Percentiles rank a stretch among this genome's conserved stretches.
Conservation (phyloP, 2,329 filamentous ascomycete genomes). For the Calonectria pteridis region DNA sequence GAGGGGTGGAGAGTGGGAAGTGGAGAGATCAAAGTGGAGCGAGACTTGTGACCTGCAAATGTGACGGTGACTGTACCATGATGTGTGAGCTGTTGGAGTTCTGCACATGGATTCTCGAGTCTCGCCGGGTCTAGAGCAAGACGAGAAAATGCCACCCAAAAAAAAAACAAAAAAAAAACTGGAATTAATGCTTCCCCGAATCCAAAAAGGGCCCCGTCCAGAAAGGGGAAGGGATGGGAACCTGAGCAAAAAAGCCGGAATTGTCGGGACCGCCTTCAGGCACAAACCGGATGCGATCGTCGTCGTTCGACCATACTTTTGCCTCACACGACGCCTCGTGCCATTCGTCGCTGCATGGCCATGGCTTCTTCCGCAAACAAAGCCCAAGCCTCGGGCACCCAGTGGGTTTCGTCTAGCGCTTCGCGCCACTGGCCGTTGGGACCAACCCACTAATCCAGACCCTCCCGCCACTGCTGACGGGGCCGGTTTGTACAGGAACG, state of each 20-base stretch:
- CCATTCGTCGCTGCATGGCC: neutral
- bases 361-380: conserved; percentile 3
- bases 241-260: neutral
- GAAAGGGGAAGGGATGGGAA: neutral
- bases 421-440: conserved; percentile 2
- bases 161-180: too few relatives aligned
- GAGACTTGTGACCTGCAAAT: conserved; percentile 16
- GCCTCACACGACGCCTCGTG: conserved; percentile 3
- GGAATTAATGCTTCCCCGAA: neutral
- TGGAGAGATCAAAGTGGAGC: conserved; percentile 27
- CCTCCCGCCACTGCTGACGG: neutral
- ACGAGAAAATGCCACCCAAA: conserved; percentile 1
- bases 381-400: conserved; percentile 3
- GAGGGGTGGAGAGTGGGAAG: conserved; percentile 12
- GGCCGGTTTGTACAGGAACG: neutral
- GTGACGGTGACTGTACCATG: conserved; percentile 18
- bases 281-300: conserved; percentile 1
- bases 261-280: neutral
- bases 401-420: conserved; percentile 3
- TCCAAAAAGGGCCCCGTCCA: neutral
- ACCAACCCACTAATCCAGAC: conserved; percentile 6
- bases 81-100: conserved; percentile 11
- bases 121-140: neutral
- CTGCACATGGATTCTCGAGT: neutral
- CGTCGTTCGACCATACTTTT: neutral